A percentile compares a stretch with the other conserved stretches of the same genome.
phyloP scores from a whole-genome alignment of 768 basidiomycete genomes.

The Hypholoma fasciculare region DNA sequence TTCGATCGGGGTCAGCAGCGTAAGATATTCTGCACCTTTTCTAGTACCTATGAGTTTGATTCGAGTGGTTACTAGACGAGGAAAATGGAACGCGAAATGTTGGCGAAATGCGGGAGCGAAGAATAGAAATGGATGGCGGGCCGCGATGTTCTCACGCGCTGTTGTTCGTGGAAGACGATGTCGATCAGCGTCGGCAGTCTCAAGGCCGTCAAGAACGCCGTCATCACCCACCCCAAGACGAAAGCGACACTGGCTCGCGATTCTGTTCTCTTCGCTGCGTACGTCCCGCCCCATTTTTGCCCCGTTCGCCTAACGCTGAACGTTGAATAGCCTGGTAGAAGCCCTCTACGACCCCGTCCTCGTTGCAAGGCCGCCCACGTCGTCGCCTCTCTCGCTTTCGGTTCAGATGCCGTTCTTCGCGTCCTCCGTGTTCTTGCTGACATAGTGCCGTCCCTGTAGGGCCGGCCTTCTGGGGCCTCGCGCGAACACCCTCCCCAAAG shows the following conservation, averaged over 20 bases:
- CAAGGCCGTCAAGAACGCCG: slow-evolving; percentile 71
- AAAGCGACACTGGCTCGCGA: slow-evolving; percentile 62
- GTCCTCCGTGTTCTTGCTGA: slow-evolving; percentile 61
- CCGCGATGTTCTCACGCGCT: too few relatives aligned
- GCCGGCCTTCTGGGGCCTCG: slow-evolving; percentile 67
- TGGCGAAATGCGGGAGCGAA: too few relatives aligned
- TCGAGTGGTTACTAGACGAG: too few relatives aligned
- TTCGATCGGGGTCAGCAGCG: too few relatives aligned
- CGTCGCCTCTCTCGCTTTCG: slow-evolving; percentile 35
- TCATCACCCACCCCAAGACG: slow-evolving; percentile 79
- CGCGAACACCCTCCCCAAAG: background rate
- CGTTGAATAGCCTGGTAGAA: background rate
- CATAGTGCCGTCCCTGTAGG: slow-evolving; percentile 66
- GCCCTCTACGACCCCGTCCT: too few relatives aligned
- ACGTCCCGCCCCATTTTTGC: background rate
- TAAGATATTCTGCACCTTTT: too few relatives aligned
- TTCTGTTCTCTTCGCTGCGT: slow-evolving; percentile 41
- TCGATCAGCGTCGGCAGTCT: slow-evolving; percentile 37
- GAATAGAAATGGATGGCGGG: too few relatives aligned
- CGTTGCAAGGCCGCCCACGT: too few relatives aligned
- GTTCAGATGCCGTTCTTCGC: slow-evolving; percentile 73
- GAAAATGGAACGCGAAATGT: too few relatives aligned
- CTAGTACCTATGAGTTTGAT: too few relatives aligned
- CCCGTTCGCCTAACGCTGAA: background rate
- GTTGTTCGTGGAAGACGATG: slow-evolving; percentile 8